Conservation (phyloP, 441 rosid genomes). For the Geranium incanum region DNA sequence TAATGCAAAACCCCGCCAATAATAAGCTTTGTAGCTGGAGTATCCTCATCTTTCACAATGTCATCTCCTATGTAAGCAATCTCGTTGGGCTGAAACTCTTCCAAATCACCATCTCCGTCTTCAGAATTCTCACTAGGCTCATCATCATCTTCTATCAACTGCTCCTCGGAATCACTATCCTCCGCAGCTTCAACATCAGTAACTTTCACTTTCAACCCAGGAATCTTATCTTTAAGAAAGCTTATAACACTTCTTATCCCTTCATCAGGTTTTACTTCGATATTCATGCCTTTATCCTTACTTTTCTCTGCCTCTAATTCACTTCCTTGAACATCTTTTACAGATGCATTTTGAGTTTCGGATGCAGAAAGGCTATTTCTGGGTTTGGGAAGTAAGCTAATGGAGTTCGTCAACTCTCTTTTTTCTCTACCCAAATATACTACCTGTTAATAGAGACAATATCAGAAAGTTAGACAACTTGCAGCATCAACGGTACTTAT, state of each 20-base stretch:
- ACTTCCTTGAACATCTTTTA: constrained; percentile 45
- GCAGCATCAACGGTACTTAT: too few species aligned
- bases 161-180: constrained; percentile 49
- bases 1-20: constrained; percentile 83
- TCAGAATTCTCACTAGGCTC: constrained; percentile 53
- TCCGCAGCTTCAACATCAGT: constrained; percentile 40
- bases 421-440: constrained; percentile 57
- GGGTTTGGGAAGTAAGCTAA: constrained; percentile 39
- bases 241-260: constrained; percentile 83
- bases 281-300: constrained; percentile 58
- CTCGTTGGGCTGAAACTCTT: constrained; percentile 52
- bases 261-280: constrained; percentile 77
- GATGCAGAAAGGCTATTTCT: constrained; percentile 34
- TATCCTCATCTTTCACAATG: constrained; percentile 43
- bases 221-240: constrained; percentile 86
- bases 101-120: constrained; percentile 42
- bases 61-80: constrained; percentile 33
- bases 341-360: constrained; percentile 42
- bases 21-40: constrained; percentile 58
- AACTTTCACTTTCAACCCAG: constrained; percentile 77
- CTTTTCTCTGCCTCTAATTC: constrained; percentile 50
- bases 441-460: constrained; percentile 40
- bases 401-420: constrained; percentile 36
- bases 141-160: constrained; percentile 53
- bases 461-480: constrained; percentile 13